Evolutionary conservation across 257 asterid species (phyloP).

Genomic region (Agastache rugosa): DNA sequence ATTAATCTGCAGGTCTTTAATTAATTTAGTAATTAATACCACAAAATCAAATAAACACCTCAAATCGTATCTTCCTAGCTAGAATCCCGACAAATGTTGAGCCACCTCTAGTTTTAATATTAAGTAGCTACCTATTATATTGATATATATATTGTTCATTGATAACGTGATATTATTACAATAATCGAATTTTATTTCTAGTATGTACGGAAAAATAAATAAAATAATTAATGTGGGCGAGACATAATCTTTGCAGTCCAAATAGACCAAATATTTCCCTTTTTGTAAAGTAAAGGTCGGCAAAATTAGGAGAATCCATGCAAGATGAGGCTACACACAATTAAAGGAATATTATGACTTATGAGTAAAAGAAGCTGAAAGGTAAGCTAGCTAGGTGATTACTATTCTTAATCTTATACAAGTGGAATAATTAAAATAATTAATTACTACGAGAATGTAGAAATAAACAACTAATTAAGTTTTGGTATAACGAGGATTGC

Average conservation of each 20-base stretch:
- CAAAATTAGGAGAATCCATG: slow-evolving; percentile 37
- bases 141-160: not conserved
- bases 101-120: no score
- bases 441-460: slow-evolving; percentile 3
- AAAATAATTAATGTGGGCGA: not conserved
- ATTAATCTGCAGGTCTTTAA: no score
- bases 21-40: no score
- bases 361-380: slow-evolving; percentile 28
- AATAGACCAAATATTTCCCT: slow-evolving; percentile 25
- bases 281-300: slow-evolving; percentile 23
- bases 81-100: no score
- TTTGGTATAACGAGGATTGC: slow-evolving; percentile 39
- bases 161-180: not conserved
- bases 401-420: not conserved
- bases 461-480: slow-evolving; percentile 38
- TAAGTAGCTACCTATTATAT: no score
- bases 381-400: not conserved
- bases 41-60: no score
- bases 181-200: not conserved
- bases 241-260: slow-evolving; percentile 24
- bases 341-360: slow-evolving; percentile 26
- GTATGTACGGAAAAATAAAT: not conserved
- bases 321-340: slow-evolving; percentile 30
- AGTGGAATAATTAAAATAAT: slow-evolving; percentile 23
- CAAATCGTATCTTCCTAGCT: no score